Percentiles rank a stretch among this genome's conserved stretches.
phyloP scores from a whole-genome alignment of 805 yeast genomes.

The Grigorovia humatica region DNA sequence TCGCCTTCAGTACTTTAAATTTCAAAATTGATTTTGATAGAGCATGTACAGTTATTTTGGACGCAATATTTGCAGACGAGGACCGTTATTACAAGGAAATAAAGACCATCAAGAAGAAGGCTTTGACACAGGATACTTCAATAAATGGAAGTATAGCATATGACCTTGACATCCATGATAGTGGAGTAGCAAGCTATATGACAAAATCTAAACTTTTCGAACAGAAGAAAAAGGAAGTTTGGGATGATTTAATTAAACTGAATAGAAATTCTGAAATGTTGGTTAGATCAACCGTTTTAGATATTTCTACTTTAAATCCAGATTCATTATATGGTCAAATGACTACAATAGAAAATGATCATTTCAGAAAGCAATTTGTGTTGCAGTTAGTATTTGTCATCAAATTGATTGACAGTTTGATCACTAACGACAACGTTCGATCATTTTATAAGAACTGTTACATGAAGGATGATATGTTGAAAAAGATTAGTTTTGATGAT shows the following conservation, averaged over 20 bases:
- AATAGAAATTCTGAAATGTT: slow-evolving; percentile 2
- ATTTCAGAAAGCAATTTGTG: slow-evolving; percentile 22
- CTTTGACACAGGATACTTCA: slow-evolving; percentile 7
- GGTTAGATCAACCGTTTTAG: slow-evolving; percentile 16
- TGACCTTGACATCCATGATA: slow-evolving; percentile 7
- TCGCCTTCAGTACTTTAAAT: slow-evolving; percentile 10
- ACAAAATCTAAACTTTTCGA: slow-evolving; percentile 7
- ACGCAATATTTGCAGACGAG: slow-evolving; percentile 16
- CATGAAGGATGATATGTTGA: slow-evolving; percentile 13
- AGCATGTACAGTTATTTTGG: slow-evolving; percentile 10
- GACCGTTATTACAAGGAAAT: slow-evolving; percentile 14
- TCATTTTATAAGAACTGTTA: slow-evolving; percentile 13
- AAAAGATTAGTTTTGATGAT: slow-evolving; percentile 4
- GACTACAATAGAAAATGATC: slow-evolving; percentile 14
- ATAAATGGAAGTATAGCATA: slow-evolving; percentile 12
- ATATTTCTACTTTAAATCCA: slow-evolving; percentile 14
- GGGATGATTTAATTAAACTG: slow-evolving; percentile 7
- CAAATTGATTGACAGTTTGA: slow-evolving; percentile 9
- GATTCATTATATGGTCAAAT: slow-evolving; percentile 16
- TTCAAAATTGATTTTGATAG: slow-evolving; percentile 13
- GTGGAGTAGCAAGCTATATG: slow-evolving; percentile 11
- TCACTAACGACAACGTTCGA: slow-evolving; percentile 12
- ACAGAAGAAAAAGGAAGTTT: slow-evolving; percentile 8
- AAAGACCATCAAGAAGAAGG: slow-evolving; percentile 6
- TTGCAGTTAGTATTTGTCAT: slow-evolving; percentile 16